Evolutionary conservation across 345 rosid genomes (phyloP).

Genomic region (Trapa bicornis): DNA sequence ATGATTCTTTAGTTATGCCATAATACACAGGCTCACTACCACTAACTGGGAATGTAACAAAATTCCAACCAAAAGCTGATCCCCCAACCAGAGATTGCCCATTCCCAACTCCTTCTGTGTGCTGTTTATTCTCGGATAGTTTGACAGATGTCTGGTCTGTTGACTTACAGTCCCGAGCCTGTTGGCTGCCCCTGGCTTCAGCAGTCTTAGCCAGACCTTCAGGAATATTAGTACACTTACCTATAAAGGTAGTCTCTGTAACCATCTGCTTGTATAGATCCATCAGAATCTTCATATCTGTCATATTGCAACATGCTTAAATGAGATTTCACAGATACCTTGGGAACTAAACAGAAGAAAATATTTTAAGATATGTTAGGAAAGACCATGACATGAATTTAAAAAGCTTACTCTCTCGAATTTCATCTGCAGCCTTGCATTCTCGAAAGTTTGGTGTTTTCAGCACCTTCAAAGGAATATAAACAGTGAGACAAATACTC

Average conservation of each 20-base stretch:
- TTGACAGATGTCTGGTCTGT: slow-evolving; percentile 8
- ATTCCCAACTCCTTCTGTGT: slow-evolving; percentile 15
- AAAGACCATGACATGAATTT: neutral
- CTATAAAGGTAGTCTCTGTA: slow-evolving; percentile 17
- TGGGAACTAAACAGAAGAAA: neutral
- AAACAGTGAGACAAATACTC: neutral
- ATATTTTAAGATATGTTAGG: neutral
- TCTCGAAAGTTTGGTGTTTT: slow-evolving; percentile 52
- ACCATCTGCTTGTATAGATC: slow-evolving; percentile 47
- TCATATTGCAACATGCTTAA: slow-evolving; percentile 6
- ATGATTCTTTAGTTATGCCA: slow-evolving; percentile 66
- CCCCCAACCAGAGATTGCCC: slow-evolving; percentile 42
- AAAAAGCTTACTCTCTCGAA: slow-evolving; percentile 48
- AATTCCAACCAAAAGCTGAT: slow-evolving; percentile 93
- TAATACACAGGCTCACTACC: slow-evolving; percentile 36
- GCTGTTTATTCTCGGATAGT: slow-evolving; percentile 26
- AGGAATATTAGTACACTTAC: slow-evolving; percentile 1
- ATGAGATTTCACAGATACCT: neutral
- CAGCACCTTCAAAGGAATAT: slow-evolving; percentile 35
- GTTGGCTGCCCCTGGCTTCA: slow-evolving; percentile 27
- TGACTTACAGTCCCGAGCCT: slow-evolving; percentile 11
- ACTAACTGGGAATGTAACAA: slow-evolving; percentile 36
- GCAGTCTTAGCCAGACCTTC: slow-evolving; percentile 18
- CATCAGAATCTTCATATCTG: slow-evolving; percentile 57
- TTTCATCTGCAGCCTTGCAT: slow-evolving; percentile 53